Base-by-base conservation (phyloP, 305 asterid genomes). In the Andrographis paniculata region DNA sequence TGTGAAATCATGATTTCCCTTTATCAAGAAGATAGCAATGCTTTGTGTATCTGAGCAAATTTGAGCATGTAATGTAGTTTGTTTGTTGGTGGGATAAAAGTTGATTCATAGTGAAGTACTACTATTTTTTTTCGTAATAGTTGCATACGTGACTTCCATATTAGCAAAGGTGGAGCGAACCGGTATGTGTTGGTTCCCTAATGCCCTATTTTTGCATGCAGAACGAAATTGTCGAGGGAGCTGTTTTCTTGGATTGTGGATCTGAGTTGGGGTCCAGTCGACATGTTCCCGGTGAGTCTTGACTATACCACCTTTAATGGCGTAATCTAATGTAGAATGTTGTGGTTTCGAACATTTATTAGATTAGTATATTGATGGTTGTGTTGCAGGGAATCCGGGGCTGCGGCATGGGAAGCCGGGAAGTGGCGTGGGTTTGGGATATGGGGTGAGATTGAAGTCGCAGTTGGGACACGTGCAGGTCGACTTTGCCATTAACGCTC, bases 361-460 rank as follows among this genome's bases (percentile, higher is more conserved):
- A n/a, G n/a, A n/a, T n/a, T n/a, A n/a, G n/a, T n/a, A n/a, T n/a
- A n/a, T n/a, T n/a, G n/a, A n/a, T n/a, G n/a, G n/a, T n/a, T n/a
- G n/a, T n/a, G n/a, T n/a, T 52, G 51, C 72, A 89, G 95, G 98
- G 42, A 82, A 82, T 65, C 98, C 98, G 40, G 78, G 79, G 60
- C 79, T 85, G 4, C 78, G 95, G 62, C 93, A 73, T 52, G 98
- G 98, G 39, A 89, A 85, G 64, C 98, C 95, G 21, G 98, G 98
- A 47, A 63, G 46, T 2, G 98, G 98, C 40, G 23, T 76, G 27
- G 94, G 98, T 33, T 38, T 79, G 17, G 98, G 98, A 64, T 85
- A 73, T 40, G 95, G 95, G 37, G 74, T 89, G 33, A 79, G 95
- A 23, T 78, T 82, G 43, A 89, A 85, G 67, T 77, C 94, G 28